phyloP scores from a whole-genome alignment of 192 early-diverging fungal species.

The Coemansia sp. region DNA sequence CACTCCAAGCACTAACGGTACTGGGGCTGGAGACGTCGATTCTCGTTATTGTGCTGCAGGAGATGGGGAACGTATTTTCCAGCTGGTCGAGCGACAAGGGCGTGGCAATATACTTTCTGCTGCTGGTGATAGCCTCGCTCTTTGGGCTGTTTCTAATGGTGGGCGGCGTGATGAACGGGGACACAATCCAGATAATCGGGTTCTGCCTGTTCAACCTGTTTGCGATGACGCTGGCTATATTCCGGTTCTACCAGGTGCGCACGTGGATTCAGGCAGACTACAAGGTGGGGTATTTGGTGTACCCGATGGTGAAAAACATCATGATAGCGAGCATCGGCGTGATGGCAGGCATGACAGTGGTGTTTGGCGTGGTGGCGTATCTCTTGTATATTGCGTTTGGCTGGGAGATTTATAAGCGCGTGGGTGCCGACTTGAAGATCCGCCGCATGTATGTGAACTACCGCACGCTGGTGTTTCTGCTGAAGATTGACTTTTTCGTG shows the following conservation, averaged over 20 bases:
- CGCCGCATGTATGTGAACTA: slow-evolving; percentile 56
- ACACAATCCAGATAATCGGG: slow-evolving; percentile 54
- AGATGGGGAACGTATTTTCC: slow-evolving; percentile 48
- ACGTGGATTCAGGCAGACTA: slow-evolving; percentile 27
- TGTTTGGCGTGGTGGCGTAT: slow-evolving; percentile 42
- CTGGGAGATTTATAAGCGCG: slow-evolving; percentile 58
- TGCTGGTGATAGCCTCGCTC: slow-evolving; percentile 40
- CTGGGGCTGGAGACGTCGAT: slow-evolving; percentile 42
- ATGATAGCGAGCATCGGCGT: slow-evolving; percentile 43
- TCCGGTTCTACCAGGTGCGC: slow-evolving; percentile 49
- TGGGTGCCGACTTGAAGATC: slow-evolving; percentile 56
- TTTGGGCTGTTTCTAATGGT: slow-evolving; percentile 44
- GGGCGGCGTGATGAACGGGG: slow-evolving; percentile 44
- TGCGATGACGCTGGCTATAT: slow-evolving; percentile 48
- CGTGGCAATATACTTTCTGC: slow-evolving; percentile 53
- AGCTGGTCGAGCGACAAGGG: slow-evolving; percentile 54
- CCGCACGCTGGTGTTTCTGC: slow-evolving; percentile 51
- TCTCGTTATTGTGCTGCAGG: slow-evolving; percentile 38
- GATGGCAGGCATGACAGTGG: slow-evolving; percentile 29
- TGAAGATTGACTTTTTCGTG: slow-evolving; percentile 55
- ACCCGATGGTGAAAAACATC: slow-evolving; percentile 15
- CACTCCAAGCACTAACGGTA: slow-evolving; percentile 28
- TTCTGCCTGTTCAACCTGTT: slow-evolving; percentile 51
- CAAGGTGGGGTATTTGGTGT: slow-evolving; percentile 13
- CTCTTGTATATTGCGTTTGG: slow-evolving; percentile 56